Conservation (phyloP, 1,284 basidiomycete genomes). For the Ceratobasidium sp. region DNA sequence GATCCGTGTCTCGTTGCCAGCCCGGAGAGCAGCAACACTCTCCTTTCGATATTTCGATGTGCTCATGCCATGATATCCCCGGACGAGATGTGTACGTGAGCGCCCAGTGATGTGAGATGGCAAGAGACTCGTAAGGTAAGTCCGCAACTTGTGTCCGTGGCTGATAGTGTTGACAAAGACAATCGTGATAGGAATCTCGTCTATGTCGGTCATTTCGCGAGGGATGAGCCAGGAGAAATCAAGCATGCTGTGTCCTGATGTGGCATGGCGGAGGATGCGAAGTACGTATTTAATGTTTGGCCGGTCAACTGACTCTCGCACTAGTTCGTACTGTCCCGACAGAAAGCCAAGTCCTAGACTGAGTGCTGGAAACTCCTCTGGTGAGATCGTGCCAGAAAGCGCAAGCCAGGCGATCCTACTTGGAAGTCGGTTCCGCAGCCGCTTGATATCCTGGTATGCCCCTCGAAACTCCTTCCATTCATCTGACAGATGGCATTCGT, state of each 20-base stretch:
- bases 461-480: conserved; percentile 6
- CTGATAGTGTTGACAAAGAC: background rate
- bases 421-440: background rate
- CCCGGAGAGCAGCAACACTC: background rate
- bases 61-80: background rate
- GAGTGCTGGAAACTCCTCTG: background rate
- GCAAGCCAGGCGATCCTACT: conserved; percentile 6
- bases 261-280: background rate
- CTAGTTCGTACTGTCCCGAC: background rate
- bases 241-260: background rate
- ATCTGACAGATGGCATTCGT: conserved; percentile 1
- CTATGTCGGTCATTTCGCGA: background rate
- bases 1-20: background rate
- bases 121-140: conserved; percentile 1
- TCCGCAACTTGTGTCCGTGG: background rate
- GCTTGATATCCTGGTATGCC: background rate
- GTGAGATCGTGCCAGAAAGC: background rate
- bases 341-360: background rate
- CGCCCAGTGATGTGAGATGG: background rate
- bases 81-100: background rate
- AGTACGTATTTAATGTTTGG: conserved; percentile 2
- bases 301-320: background rate
- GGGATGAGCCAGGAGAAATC: background rate
- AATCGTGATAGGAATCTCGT: background rate
- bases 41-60: background rate